Evolutionary conservation across 2,329 filamentous ascomycete species (phyloP), one percentile per base, ranked within the genome.

Genomic region (Podosphaera aphanis): DNA sequence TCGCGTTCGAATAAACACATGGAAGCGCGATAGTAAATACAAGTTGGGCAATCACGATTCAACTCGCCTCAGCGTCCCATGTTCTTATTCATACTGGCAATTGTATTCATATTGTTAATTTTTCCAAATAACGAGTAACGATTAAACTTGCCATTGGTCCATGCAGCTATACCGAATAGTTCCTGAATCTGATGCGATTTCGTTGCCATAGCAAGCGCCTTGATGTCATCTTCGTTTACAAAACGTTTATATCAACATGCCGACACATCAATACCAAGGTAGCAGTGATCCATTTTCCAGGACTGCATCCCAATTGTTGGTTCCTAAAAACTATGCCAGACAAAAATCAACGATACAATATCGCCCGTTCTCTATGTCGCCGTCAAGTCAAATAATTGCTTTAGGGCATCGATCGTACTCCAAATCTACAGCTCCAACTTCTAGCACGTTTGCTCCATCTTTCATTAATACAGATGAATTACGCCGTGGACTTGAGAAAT

Each of bases 381-480:
- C 48, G 2, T 48, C 53, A 16, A 53, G 39, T 44, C 48, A 52
- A 45, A 51, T 46, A 47, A 54, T 56, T 35, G 49, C 46, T 37
- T 56, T 56, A 21, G 60, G 64, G 25, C 61, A 62, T 49, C 65
- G 71, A 27, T 69, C 73, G 42, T 73, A 78, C 52, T 90, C 85
- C 4, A 71, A 73, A 51, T 76, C 71, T 48, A 72, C 67, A 54
- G 71, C 71, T 2, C 69, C 74, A 5, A 66, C 69, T 5, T 83
- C 80, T 0, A 80, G 74, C 52, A 98, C 90, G 1, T 98, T 98
- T 65, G 88, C 90, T 31, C 90, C 88, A 2, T 83, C 84, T 8
- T 98, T 98, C 62, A 95, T 98, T 64, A 90, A 88, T 61, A 74
- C 77, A 0, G 85, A 93, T 52, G 83, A 86, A 52, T 66, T 82